Base-by-base conservation (phyloP, 192 early-diverging fungal species). In the Umbelopsis vinacea region DNA sequence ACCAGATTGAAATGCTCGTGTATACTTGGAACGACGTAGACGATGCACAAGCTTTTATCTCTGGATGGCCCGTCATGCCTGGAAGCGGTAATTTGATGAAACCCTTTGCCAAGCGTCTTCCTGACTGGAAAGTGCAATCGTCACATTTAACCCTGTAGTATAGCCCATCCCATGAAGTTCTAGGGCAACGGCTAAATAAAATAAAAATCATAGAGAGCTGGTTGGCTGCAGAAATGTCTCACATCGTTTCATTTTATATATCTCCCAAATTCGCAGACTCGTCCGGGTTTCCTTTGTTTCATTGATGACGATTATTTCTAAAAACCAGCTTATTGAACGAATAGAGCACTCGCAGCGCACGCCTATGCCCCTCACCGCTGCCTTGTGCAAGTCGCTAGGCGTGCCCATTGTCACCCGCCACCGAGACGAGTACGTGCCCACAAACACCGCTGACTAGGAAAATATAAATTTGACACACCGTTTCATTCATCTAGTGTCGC, bases 1-100 rank as follows among this genome's bases (percentile, higher is more conserved):
- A 87, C 66, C 63, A 78, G 21, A 70, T 87, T 21, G 79, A 67
- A 33, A 68, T 89, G 46, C 70, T 89, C 52, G 82, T 83, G 12
- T 87, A 87, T 76, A 19, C 67, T n/a, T 85, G 82, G 81, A 70
- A 71, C 11, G 43, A 57, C 22, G 71, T 73, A 0, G 53, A 63
- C 26, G 57, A 63, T 2, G 77, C 73, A 1, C 24, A 74, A 17
- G 21, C 74, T 2, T 47, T 26, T 5, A 67, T 79, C 33, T 66
- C 26, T 15, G 77, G 77, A 9, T 79, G 77, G 77, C 77, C 69
- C 3, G 54, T 74, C 6, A 21, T 71, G 22, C 43, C 76, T 22
- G 77, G 69, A 21, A 66, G 47, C 19, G 73, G 77, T 10, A 79
- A 79, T 17, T 12, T 79, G 8, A 37, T 60, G n/a, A 67, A 63